phyloP scores from a whole-genome alignment of 306 rosid genomes.

The Quercus engelmannii region DNA sequence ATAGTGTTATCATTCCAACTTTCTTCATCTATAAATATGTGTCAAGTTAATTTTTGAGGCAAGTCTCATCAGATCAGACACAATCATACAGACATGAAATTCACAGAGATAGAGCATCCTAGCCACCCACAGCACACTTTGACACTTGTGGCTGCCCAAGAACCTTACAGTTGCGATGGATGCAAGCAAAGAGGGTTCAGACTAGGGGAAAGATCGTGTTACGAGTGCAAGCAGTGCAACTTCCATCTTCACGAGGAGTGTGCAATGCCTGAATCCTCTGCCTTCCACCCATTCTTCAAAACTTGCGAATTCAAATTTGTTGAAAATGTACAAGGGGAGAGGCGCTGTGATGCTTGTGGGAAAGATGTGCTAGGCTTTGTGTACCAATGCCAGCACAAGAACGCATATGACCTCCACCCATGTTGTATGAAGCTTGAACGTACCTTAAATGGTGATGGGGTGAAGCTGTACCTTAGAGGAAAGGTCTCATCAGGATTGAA shows the following conservation, averaged over 20 bases:
- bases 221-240: conserved; percentile 30
- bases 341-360: conserved; percentile 48
- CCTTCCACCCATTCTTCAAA: conserved; percentile 23
- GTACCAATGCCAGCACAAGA: conserved; percentile 21
- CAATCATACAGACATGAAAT: background rate
- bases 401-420: conserved; percentile 33
- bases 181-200: conserved; percentile 40
- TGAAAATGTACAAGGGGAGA: background rate
- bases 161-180: conserved; percentile 42
- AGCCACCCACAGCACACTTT: conserved; percentile 28
- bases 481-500: conserved; percentile 6
- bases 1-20: too few relatives aligned
- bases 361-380: conserved; percentile 41
- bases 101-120: conserved; percentile 12
- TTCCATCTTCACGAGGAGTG: conserved; percentile 44
- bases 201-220: background rate
- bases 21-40: too few relatives aligned
- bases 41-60: too few relatives aligned
- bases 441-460: conserved; percentile 14
- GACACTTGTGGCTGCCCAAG: conserved; percentile 6
- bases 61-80: background rate
- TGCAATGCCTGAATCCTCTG: background rate
- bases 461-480: conserved; percentile 8
- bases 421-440: conserved; percentile 28
- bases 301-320: conserved; percentile 13